Conservation (phyloP, 371 early-diverging fungal genomes). For the Apophysomyces trapeziformis region DNA sequence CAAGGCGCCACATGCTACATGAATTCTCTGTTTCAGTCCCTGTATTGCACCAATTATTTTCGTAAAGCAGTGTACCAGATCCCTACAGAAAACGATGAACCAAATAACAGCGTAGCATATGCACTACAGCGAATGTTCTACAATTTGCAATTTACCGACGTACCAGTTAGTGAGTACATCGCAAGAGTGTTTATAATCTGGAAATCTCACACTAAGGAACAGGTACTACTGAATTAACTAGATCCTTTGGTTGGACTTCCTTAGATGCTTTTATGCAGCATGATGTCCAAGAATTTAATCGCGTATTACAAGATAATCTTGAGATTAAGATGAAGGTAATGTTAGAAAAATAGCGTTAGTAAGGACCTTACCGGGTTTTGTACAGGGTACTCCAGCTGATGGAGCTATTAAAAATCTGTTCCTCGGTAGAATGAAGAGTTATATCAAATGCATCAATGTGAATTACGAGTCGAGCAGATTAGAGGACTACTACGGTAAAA, state of each 20-base stretch:
- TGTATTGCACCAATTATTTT: constrained; percentile 95
- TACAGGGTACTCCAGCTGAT: constrained; percentile 84
- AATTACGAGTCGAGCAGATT: constrained; percentile 89
- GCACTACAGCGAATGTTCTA: constrained; percentile 95
- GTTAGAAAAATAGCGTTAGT: neutral
- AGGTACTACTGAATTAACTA: constrained; percentile 90
- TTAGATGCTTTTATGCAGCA: constrained; percentile 94
- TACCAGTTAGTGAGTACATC: constrained; percentile 65
- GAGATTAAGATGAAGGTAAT: constrained; percentile 84
- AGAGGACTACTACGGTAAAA: constrained; percentile 59
- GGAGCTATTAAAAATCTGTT: constrained; percentile 90
- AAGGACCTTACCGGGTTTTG: neutral
- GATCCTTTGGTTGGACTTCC: constrained; percentile 96
- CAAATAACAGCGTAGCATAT: constrained; percentile 78
- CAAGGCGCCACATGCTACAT: constrained; percentile 99
- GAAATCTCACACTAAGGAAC: neutral
- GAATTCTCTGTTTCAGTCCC: constrained; percentile 97
- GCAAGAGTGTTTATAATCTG: neutral
- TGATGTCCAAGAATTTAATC: constrained; percentile 96
- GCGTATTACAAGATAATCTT: constrained; percentile 93
- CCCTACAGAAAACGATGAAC: constrained; percentile 86
- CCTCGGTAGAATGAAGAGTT: constrained; percentile 94
- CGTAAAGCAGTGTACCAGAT: constrained; percentile 89
- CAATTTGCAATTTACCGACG: constrained; percentile 71
- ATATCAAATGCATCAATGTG: constrained; percentile 91